These are phyloP conservation scores for Pleurotus tuoliensis DNA, from an alignment of 768 basidiomycete genomes.

Conservation along the genomic window DNA sequence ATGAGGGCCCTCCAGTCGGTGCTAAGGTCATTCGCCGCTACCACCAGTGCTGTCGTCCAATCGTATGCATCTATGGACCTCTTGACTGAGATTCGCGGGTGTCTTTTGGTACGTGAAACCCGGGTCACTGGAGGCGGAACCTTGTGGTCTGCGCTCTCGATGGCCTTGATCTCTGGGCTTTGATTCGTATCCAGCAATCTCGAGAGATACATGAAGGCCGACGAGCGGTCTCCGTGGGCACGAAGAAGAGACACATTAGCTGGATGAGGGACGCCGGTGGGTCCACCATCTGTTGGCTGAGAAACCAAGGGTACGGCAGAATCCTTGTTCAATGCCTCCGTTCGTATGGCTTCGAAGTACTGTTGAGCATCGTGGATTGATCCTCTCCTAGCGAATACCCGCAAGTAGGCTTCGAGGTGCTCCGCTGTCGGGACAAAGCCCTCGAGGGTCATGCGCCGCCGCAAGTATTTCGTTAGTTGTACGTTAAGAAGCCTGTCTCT, in stretches of 20 bases:
- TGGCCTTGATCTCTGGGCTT: neutral
- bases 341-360: constrained; percentile 37
- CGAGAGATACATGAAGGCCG: constrained; percentile 46
- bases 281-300: neutral
- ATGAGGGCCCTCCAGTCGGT: constrained; percentile 31
- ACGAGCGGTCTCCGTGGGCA: constrained; percentile 34
- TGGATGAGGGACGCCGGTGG: constrained; percentile 17
- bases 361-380: constrained; percentile 35
- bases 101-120: neutral
- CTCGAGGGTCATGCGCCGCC: constrained; percentile 35
- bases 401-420: constrained; percentile 47
- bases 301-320: neutral
- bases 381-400: constrained; percentile 42
- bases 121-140: neutral
- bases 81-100: constrained; percentile 6
- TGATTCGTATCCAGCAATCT: constrained; percentile 21
- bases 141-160: neutral
- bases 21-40: constrained; percentile 36
- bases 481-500: constrained; percentile 47
- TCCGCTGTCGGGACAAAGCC: constrained; percentile 32
- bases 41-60: constrained; percentile 41
- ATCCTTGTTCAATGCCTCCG: constrained; percentile 1
- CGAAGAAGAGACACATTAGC: constrained; percentile 42
- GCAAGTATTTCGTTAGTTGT: constrained; percentile 46
- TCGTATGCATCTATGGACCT: constrained; percentile 40